Base-by-base conservation (phyloP, 1,284 basidiomycete genomes). In the Grifola frondosa region DNA sequence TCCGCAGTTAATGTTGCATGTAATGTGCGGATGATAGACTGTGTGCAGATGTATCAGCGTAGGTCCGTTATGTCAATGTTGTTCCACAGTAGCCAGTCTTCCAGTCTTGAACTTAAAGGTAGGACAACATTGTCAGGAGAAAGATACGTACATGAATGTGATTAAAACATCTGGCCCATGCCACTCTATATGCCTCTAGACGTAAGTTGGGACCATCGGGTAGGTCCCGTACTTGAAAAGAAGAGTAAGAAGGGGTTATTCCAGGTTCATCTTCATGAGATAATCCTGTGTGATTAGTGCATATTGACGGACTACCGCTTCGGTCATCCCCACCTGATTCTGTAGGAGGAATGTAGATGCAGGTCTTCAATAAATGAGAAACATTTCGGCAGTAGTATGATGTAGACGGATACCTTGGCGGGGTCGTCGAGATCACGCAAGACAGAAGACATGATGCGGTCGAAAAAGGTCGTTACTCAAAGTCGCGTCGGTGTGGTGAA, bases 101-200 rank as follows among this genome's bases (percentile, higher is more conserved):
- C n/a, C n/a, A n/a, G n/a, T 31, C 24, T 7, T 7, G 32, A 17
- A 23, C 22, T n/a, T 17, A 11, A 22, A 17, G 3, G n/a, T n/a
- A n/a, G n/a, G n/a, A n/a, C n/a, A n/a, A n/a, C n/a, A n/a, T n/a
- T 13, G 11, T 21, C 6, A 6, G 9, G 8, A 33, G 13, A 17
- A 15, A 30, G 6, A 22, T 6, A 51, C 63, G 37, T 35, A 67
- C 67, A 49, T 65, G 58, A 4, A 68, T 51, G 12, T 60, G 61
- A 15, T 48, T 40, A 15, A 67, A 49, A 42, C 66, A 68, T 39
- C 49, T 58, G 7, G 30, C 37, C 67, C 67, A 68, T 11, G 60
- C 63, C 30, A 40, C 48, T 31, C 42, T 52, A 41, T 67, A 68
- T 4, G 54, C 48, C 12, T 57, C 32, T 43, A 67, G 48, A 7